Conservation (phyloP, 148 eudicot genomes). For the Chenopodium quinoa region DNA sequence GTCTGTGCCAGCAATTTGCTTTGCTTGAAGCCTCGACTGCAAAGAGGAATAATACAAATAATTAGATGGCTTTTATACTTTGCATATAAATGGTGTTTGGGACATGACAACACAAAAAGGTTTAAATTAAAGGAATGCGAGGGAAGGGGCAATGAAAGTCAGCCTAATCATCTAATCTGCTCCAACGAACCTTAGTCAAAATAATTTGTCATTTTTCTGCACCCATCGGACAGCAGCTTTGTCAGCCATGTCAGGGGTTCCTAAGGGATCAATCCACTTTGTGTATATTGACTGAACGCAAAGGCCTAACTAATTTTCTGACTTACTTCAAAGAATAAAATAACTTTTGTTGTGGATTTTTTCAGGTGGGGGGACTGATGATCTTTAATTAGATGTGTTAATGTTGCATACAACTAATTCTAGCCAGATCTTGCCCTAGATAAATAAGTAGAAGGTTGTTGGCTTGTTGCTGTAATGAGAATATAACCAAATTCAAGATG, state of each 20-base stretch:
- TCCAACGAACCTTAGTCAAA: neutral
- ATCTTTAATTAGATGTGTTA: neutral
- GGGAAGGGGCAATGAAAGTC: neutral
- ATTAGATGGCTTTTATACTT: neutral
- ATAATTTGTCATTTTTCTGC: neutral
- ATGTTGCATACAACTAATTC: neutral
- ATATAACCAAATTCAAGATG: neutral
- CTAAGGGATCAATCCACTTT: neutral
- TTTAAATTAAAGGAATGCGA: neutral
- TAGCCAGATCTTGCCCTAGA: neutral
- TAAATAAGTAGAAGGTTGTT: neutral
- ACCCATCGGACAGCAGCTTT: neutral
- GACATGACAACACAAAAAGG: neutral
- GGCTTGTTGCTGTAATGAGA: neutral
- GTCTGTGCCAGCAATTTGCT: conserved; percentile 67
- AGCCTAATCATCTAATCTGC: neutral
- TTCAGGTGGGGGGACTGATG: neutral
- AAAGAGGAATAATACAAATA: conserved; percentile 11
- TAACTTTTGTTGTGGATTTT: too few species aligned
- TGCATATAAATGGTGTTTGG: neutral
- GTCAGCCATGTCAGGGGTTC: neutral
- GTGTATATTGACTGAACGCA: too few species aligned
- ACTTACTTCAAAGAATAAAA: too few species aligned
- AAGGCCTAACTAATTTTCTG: neutral
- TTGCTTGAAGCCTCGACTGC: conserved; percentile 96